Conservation (phyloP, 306 rosid species). For the Sindora glabra region DNA sequence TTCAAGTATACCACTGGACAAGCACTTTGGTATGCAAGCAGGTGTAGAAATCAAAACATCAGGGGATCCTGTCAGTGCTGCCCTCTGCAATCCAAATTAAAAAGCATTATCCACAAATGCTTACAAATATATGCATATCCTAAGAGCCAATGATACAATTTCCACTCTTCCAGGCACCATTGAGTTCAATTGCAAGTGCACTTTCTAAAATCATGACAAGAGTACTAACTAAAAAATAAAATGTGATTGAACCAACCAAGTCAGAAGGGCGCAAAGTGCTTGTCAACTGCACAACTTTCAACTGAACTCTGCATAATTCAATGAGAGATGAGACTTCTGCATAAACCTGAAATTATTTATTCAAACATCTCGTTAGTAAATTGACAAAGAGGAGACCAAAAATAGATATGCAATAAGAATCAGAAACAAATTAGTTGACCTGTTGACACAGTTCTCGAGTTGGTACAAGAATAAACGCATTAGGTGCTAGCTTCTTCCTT, state of each 20-base stretch:
- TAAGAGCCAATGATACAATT: neutral
- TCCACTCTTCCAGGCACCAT: too few species aligned
- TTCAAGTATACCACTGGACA: constrained; percentile 54
- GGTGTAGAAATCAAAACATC: constrained; percentile 89
- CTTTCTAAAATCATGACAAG: neutral
- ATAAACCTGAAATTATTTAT: constrained; percentile 41
- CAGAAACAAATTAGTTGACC: constrained; percentile 24
- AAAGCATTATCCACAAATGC: too few species aligned
- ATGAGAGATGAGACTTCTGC: constrained; percentile 54
- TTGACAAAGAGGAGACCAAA: neutral
- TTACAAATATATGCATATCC: neutral
- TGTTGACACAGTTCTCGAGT: constrained; percentile 79
- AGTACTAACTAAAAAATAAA: neutral
- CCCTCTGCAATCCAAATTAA: constrained; percentile 45
- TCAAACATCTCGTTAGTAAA: neutral
- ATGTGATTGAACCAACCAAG: constrained; percentile 51
- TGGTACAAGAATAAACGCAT: constrained; percentile 72
- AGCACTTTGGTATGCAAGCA: constrained; percentile 75
- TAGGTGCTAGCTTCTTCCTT: constrained; percentile 61
- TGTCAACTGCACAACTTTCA: constrained; percentile 79
- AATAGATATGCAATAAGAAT: neutral
- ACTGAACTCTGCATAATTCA: constrained; percentile 64
- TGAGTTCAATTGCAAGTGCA: too few species aligned
- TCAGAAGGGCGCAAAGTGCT: constrained; percentile 61
- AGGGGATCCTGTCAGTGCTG: constrained; percentile 71